A percentile compares a stretch with the other conserved stretches of the same genome.
These are phyloP conservation scores for Penicillium brasilianum DNA, from an alignment of 2,329 filamentous ascomycete species.

Conservation along the genomic window DNA sequence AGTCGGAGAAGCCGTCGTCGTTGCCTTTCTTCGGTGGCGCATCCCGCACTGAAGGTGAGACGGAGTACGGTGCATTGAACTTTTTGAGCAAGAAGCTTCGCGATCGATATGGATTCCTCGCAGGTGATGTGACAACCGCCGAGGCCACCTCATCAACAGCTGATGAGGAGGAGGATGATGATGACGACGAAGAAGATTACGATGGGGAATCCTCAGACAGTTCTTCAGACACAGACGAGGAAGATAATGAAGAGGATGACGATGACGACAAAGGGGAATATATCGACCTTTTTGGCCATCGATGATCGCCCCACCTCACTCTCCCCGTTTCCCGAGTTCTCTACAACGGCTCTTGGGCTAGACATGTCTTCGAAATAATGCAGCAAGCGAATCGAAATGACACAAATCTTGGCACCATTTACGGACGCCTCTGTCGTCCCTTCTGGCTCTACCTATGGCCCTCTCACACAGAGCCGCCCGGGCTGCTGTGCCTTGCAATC, in stretches of 20 bases:
- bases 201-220: constrained; percentile 27
- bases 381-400: neutral
- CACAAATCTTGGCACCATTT: neutral
- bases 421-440: neutral
- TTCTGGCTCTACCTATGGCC: neutral
- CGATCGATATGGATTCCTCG: constrained; percentile 44
- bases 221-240: constrained; percentile 44
- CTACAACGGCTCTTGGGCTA: neutral
- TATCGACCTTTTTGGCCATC: constrained; percentile 60
- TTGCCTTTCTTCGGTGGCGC: constrained; percentile 36
- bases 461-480: neutral
- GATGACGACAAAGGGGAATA: constrained; percentile 57
- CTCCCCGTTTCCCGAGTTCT: neutral
- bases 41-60: constrained; percentile 30
- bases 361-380: neutral
- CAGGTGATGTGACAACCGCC: constrained; percentile 33
- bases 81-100: constrained; percentile 58
- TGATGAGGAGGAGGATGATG: constrained; percentile 30
- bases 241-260: constrained; percentile 57
- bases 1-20: constrained; percentile 36
- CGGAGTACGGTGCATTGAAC: constrained; percentile 60
- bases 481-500: neutral
- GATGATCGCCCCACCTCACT: constrained; percentile 37
- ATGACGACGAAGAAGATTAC: constrained; percentile 31
- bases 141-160: constrained; percentile 31